Evolutionary conservation across 352 stramenopile species (phyloP).

Genomic region (Pythium volutum): DNA sequence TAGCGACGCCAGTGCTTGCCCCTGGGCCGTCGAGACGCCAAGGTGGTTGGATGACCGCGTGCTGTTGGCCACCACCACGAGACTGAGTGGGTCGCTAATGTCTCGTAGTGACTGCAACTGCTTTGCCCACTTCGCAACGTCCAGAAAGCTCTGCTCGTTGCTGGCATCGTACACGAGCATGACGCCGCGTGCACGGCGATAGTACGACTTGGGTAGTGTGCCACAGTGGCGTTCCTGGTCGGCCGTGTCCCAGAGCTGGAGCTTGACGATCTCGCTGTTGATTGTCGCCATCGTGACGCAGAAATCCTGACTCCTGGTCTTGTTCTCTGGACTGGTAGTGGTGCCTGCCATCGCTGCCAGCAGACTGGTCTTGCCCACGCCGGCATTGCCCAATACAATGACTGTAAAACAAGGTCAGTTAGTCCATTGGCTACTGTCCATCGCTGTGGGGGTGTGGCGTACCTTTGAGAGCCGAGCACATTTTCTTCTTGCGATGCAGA

Average conservation of each 20-base stretch:
- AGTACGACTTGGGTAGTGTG: constrained; percentile 39
- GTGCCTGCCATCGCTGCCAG: constrained; percentile 25
- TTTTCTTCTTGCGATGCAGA: constrained; percentile 45
- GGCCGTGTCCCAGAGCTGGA: constrained; percentile 57
- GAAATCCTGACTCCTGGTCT: constrained; percentile 26
- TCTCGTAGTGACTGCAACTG: constrained; percentile 25
- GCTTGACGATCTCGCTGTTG: constrained; percentile 34
- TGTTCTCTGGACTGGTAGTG: neutral
- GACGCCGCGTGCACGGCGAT: constrained; percentile 36
- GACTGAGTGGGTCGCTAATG: constrained; percentile 21
- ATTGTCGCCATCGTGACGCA: constrained; percentile 33
- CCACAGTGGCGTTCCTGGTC: constrained; percentile 43
- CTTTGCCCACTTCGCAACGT: constrained; percentile 30
- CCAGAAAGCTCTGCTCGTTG: constrained; percentile 33
- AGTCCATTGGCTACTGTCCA: neutral
- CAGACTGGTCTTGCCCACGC: constrained; percentile 46
- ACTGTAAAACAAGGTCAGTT: constrained; percentile 23
- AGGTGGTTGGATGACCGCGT: neutral
- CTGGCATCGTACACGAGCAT: constrained; percentile 47
- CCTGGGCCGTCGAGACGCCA: neutral
- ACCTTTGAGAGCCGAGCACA: constrained; percentile 50
- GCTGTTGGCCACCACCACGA: constrained; percentile 36
- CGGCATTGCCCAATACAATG: constrained; percentile 37
- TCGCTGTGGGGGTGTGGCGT: neutral
- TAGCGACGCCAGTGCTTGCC: constrained; percentile 2